phyloP scores from a whole-genome alignment of 2,329 filamentous ascomycete genomes.

The Colletotrichum melonis region DNA sequence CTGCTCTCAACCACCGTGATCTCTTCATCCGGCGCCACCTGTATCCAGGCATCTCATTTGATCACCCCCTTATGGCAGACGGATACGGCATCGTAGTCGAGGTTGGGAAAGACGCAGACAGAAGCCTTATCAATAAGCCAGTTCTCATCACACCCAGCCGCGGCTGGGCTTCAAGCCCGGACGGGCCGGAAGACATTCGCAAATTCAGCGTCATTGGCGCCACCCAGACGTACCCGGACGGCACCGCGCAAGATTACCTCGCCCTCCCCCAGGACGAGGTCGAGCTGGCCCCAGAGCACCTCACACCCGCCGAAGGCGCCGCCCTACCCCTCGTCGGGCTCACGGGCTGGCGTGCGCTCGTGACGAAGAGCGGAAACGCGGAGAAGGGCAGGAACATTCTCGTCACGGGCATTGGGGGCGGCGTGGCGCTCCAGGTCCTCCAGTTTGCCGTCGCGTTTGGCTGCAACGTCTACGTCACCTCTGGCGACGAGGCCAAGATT shows the following conservation, averaged over 20 bases:
- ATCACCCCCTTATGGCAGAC: slow-evolving; percentile 83
- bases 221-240: slow-evolving; percentile 71
- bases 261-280: slow-evolving; percentile 77
- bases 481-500: slow-evolving; percentile 80
- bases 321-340: slow-evolving; percentile 87
- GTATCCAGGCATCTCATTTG: slow-evolving; percentile 87
- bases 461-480: slow-evolving; percentile 84
- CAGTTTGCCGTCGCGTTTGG: slow-evolving; percentile 82
- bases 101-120: slow-evolving; percentile 62
- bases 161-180: slow-evolving; percentile 79
- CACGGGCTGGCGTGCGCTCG: slow-evolving; percentile 88
- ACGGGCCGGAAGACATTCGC: slow-evolving; percentile 75
- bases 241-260: slow-evolving; percentile 81
- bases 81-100: slow-evolving; percentile 80
- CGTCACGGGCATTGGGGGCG: slow-evolving; percentile 92
- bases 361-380: slow-evolving; percentile 79
- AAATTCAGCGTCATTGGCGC: slow-evolving; percentile 76
- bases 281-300: slow-evolving; percentile 79
- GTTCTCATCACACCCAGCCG: slow-evolving; percentile 83
- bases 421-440: slow-evolving; percentile 85
- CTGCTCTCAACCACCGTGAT: slow-evolving; percentile 93
- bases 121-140: slow-evolving; percentile 66
- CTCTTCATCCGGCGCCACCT: slow-evolving; percentile 93
- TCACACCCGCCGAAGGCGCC: slow-evolving; percentile 80
- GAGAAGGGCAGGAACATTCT: slow-evolving; percentile 78